Percentiles rank a stretch among this genome's conserved stretches.
Evolutionary conservation across 2,329 filamentous ascomycete genomes (phyloP).

Genomic region (Hirsutella minnesotensis): DNA sequence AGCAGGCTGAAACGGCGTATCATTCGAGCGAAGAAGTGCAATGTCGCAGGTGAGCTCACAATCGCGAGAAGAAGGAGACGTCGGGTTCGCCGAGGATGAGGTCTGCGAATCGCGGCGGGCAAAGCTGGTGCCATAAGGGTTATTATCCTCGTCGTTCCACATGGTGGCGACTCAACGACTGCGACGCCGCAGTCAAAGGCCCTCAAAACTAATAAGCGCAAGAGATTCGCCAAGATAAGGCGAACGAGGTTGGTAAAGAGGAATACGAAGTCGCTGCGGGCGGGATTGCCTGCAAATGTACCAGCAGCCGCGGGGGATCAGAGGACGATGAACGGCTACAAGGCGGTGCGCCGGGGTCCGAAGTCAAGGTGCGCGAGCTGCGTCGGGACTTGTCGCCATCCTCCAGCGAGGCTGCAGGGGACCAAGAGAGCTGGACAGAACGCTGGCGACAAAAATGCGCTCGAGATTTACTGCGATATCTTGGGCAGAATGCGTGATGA

Average conservation of each 20-base stretch:
- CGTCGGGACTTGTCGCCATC: slow-evolving; percentile 11
- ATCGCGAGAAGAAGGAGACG: slow-evolving; percentile 45
- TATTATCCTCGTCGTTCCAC: slow-evolving; percentile 99
- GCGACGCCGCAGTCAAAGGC: background rate
- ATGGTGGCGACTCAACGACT: slow-evolving; percentile 34
- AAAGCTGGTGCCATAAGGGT: slow-evolving; percentile 86
- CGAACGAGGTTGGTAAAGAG: too few relatives aligned
- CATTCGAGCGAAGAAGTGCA: background rate
- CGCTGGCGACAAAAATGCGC: background rate
- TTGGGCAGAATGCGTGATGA: background rate
- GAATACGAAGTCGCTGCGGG: too few relatives aligned
- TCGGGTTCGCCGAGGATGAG: slow-evolving; percentile 53
- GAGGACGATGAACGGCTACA: background rate
- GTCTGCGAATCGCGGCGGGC: slow-evolving; percentile 72
- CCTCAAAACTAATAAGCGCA: background rate
- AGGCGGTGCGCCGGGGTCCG: slow-evolving; percentile 1
- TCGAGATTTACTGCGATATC: background rate
- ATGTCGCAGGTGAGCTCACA: slow-evolving; percentile 32
- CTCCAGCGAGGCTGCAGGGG: background rate
- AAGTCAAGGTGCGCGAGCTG: slow-evolving; percentile 7
- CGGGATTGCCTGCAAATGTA: background rate
- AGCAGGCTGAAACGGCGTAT: background rate
- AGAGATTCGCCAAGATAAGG: too few relatives aligned
- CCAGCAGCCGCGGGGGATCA: background rate
- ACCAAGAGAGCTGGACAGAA: background rate